phyloP scores from a whole-genome alignment of 129 eudicot species.

The Tanacetum coccineum region DNA sequence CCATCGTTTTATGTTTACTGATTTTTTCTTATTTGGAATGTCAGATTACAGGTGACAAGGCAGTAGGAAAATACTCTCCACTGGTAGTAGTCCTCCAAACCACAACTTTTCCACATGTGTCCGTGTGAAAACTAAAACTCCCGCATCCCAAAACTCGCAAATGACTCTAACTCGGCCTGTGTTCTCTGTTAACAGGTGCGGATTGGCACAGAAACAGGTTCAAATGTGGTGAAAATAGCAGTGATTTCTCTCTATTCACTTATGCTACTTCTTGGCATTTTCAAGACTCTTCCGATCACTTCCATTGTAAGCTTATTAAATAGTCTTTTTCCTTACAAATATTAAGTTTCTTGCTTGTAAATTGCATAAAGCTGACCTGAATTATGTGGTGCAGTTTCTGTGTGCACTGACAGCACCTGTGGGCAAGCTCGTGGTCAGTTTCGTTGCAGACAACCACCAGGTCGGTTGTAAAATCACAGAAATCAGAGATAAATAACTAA shows the following conservation, averaged over 20 bases:
- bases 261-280: slow-evolving; percentile 44
- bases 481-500: background rate
- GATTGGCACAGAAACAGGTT: slow-evolving; percentile 64
- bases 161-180: slow-evolving; percentile 6
- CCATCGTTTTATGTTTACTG: background rate
- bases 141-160: background rate
- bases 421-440: slow-evolving; percentile 58
- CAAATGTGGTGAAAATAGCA: slow-evolving; percentile 56
- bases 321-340: slow-evolving; percentile 7
- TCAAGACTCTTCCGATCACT: slow-evolving; percentile 54
- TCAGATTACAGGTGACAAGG: slow-evolving; percentile 69
- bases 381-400: slow-evolving; percentile 46
- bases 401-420: slow-evolving; percentile 68
- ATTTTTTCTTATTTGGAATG: slow-evolving; percentile 19
- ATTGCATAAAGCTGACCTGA: slow-evolving; percentile 15
- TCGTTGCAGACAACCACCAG: slow-evolving; percentile 61
- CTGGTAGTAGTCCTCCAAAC: slow-evolving; percentile 48
- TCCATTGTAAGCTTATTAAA: slow-evolving; percentile 51
- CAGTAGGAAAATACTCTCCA: slow-evolving; percentile 83
- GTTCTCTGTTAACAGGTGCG: slow-evolving; percentile 46
- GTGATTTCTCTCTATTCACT: slow-evolving; percentile 53
- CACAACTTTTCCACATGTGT: background rate
- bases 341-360: background rate
- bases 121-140: slow-evolving; percentile 1
- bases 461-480: slow-evolving; percentile 38